A percentile compares a stretch with the other conserved stretches of the same genome.
phyloP scores from a whole-genome alignment of 2,329 filamentous ascomycete species.

The Xylaria sp. region DNA sequence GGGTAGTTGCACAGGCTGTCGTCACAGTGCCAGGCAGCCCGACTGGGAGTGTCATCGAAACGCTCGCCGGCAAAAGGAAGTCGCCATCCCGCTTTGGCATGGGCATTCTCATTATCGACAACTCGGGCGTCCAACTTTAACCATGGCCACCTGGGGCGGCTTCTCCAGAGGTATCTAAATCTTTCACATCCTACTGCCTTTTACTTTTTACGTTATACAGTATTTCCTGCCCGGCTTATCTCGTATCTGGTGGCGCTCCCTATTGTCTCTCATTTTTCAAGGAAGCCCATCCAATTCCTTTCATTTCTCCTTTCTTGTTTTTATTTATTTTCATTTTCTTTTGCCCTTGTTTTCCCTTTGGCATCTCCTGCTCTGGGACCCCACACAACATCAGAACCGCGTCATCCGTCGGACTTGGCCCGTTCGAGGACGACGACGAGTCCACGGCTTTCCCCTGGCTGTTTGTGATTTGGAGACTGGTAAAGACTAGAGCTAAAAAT shows the following conservation, averaged over 20 bases:
- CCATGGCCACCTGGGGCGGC: constrained; percentile 32
- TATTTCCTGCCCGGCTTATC: background rate
- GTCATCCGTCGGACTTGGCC: constrained; percentile 2
- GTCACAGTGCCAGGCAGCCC: constrained; percentile 17
- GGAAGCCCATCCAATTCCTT: constrained; percentile 2
- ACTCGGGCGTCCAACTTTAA: background rate
- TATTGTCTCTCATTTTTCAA: constrained; percentile 15
- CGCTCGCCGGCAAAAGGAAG: constrained; percentile 1
- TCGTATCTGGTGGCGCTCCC: background rate
- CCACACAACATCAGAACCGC: background rate
- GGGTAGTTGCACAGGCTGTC: background rate
- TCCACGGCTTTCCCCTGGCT: background rate
- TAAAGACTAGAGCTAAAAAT: constrained; percentile 28
- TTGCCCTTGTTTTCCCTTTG: background rate
- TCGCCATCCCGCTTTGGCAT: constrained; percentile 16
- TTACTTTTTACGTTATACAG: background rate
- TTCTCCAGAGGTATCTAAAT: constrained; percentile 27
- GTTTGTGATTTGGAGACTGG: constrained; percentile 18
- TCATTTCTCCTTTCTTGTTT: background rate
- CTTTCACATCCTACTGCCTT: constrained; percentile 4
- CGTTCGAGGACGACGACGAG: constrained; percentile 1
- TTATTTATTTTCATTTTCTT: no score
- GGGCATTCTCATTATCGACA: constrained; percentile 6
- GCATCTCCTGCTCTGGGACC: background rate
- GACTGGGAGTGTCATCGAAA: background rate